Base-by-base conservation (phyloP, 2,329 filamentous ascomycete genomes). In the Beauveria sp. region DNA sequence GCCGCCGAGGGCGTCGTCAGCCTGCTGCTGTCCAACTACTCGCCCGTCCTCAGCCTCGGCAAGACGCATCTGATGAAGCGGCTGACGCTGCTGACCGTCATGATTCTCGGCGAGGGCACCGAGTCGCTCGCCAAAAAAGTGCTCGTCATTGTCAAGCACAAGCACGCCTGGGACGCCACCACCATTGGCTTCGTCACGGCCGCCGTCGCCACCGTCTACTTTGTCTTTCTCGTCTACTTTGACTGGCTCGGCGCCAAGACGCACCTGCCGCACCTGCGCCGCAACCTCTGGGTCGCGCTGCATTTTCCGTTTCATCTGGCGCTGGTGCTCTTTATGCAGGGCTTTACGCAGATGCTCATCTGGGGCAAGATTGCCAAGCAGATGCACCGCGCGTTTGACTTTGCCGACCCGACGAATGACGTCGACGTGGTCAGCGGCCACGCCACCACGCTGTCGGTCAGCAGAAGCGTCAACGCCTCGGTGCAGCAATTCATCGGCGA, bases 91-190 rank as follows among this genome's bases (percentile, higher is more conserved):
- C 75, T 88, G 59, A 88, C 85, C 0, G 76, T 88, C 55, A 86
- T 88, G 63, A 84, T 89, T 61, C 80, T 88, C 62, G 85, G 86
- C 18, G 85, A 88, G 67, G 84, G 84, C 55, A 81, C 86, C 24
- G 85, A 87, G 44, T 80, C 83, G n/a, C 74, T 87, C 8, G 72
- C 73, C 1, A 72, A 75, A 60, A 76, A 76, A 40, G 81, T 87
- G n/a, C 80, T 80, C 50, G 79, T 76, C 3, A 73, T 80, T 16
- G 77, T 79, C 1, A 72, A 78, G 61, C 72, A 71, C 40, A 73
- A 74, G 2, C 71, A 74, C 57, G 66, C 70, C 2, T 79, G 70
- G 78, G 75, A 75, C 47, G 47, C 70, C 1, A 64, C 67, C 5
- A 75, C 74, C 2, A 76, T 79, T 24, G 77, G 76, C 7, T 70